Evolutionary conservation across 2,329 filamentous ascomycete species (phyloP).

Genomic region (Aphanoascus verrucosus): DNA sequence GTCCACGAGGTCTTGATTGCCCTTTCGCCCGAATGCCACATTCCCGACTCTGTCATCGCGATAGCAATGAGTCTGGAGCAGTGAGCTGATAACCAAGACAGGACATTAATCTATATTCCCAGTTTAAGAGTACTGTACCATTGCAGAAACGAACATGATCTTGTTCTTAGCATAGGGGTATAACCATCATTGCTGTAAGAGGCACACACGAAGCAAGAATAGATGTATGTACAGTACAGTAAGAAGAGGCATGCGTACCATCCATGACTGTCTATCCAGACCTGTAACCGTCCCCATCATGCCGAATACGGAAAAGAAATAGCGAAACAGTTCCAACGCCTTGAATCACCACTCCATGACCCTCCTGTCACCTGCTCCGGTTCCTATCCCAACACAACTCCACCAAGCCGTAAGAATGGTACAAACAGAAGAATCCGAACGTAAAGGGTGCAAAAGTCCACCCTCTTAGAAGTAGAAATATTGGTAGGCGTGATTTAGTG

Average conservation of each 20-base stretch:
- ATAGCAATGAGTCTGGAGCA: too few species aligned
- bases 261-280: background rate
- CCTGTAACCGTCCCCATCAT: background rate
- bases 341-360: background rate
- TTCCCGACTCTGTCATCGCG: too few species aligned
- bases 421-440: background rate
- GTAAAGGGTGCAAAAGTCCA: background rate
- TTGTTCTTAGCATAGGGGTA: background rate
- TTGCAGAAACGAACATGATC: background rate
- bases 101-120: too few species aligned
- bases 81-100: too few species aligned
- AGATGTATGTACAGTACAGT: background rate
- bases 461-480: too few species aligned
- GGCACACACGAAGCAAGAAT: background rate
- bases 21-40: too few species aligned
- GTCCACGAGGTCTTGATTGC: too few species aligned
- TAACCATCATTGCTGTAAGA: background rate
- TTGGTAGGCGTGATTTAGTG: too few species aligned
- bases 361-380: background rate
- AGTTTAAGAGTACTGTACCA: too few species aligned
- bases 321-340: background rate
- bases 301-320: background rate
- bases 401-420: background rate
- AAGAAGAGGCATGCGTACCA: background rate
- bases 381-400: conserved; percentile 4